Evolutionary conservation across 1,139 yeast species (phyloP).

Genomic region (Lodderomyces metapsilosis): DNA sequence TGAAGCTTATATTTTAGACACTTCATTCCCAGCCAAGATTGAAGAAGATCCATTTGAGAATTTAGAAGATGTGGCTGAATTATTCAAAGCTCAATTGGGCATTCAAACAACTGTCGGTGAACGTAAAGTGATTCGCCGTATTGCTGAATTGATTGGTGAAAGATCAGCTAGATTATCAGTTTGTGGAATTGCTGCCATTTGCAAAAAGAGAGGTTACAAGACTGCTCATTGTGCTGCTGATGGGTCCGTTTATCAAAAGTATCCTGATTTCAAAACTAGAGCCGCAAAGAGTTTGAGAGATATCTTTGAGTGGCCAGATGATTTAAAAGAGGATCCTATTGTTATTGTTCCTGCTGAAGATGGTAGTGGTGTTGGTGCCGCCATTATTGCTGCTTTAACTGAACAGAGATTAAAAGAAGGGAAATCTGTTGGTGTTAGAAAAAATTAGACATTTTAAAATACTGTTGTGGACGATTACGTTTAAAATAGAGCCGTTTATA

Average conservation of each 20-base stretch:
- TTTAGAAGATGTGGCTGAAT: slow-evolving; percentile 68
- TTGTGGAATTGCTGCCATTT: slow-evolving; percentile 95
- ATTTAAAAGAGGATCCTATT: slow-evolving; percentile 65
- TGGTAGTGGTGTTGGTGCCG: slow-evolving; percentile 98
- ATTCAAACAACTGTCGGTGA: slow-evolving; percentile 73
- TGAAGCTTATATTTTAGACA: slow-evolving; percentile 72
- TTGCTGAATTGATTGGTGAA: slow-evolving; percentile 86
- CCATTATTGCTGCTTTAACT: slow-evolving; percentile 93
- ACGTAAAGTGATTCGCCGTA: slow-evolving; percentile 76
- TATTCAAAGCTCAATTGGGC: slow-evolving; percentile 59
- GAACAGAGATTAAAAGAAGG: slow-evolving; percentile 71
- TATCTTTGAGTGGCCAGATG: slow-evolving; percentile 72
- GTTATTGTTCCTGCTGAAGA: slow-evolving; percentile 89
- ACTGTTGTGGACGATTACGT: too few species aligned
- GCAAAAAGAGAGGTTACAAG: slow-evolving; percentile 77
- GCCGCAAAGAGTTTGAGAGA: slow-evolving; percentile 89
- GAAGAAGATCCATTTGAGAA: slow-evolving; percentile 92
- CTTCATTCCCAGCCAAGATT: slow-evolving; percentile 80
- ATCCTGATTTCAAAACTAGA: slow-evolving; percentile 87
- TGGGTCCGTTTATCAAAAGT: slow-evolving; percentile 91
- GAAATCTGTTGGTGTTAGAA: slow-evolving; percentile 63
- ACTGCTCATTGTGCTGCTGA: slow-evolving; percentile 93
- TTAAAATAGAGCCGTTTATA: too few species aligned
- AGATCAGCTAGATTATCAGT: slow-evolving; percentile 91
- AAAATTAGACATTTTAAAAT: neutral